Evolutionary conservation across 1,284 basidiomycete genomes (phyloP).

Genomic region (Veloboletus limbatus): DNA sequence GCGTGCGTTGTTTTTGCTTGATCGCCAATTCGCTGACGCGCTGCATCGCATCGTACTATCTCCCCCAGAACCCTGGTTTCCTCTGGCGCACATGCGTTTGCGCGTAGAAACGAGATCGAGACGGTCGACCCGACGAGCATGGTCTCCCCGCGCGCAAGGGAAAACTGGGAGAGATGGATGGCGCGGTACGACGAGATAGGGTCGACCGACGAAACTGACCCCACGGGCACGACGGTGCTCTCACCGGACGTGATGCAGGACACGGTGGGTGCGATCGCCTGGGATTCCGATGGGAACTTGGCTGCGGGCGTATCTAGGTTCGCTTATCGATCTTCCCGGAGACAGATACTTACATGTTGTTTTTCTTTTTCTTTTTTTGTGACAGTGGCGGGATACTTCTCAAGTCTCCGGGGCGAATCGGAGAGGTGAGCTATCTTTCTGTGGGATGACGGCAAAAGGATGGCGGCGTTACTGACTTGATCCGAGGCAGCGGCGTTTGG

Average conservation of each 20-base stretch:
- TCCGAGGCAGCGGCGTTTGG: conserved; percentile 59
- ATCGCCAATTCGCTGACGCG: background rate
- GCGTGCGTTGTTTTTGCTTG: no score
- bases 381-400: conserved; percentile 69
- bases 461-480: background rate
- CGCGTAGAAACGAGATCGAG: conserved; percentile 27
- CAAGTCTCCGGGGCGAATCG: conserved; percentile 66
- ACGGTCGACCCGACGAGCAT: conserved; percentile 44
- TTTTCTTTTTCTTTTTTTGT: no score
- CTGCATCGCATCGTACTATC: no score
- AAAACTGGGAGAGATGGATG: conserved; percentile 65
- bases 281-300: conserved; percentile 41
- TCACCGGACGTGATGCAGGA: conserved; percentile 49
- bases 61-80: conserved; percentile 45
- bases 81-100: conserved; percentile 53
- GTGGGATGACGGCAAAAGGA: background rate
- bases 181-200: conserved; percentile 30
- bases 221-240: conserved; percentile 15
- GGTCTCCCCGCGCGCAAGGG: conserved; percentile 45
- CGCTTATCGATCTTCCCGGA: background rate
- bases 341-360: no score
- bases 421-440: conserved; percentile 48
- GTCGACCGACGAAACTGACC: background rate
- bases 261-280: conserved; percentile 71
- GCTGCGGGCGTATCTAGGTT: conserved; percentile 77